Evolutionary conservation across 2,329 filamentous ascomycete genomes (phyloP).

Genomic region (Dactylella cylindrospora): DNA sequence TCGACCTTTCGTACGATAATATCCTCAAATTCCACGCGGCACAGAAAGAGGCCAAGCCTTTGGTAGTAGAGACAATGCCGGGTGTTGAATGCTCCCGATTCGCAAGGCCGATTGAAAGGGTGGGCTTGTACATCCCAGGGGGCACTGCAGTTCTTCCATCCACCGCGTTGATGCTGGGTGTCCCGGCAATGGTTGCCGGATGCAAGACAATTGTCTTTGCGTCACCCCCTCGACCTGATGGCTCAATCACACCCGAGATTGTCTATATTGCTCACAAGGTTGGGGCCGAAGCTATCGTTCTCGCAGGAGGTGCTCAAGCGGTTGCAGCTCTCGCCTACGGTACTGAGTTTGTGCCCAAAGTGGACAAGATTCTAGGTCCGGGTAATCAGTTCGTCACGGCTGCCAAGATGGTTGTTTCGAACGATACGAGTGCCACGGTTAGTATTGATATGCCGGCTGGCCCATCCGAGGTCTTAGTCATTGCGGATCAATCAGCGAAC

Average conservation of each 20-base stretch:
- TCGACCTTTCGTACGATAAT: conserved; percentile 90
- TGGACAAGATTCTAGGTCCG: conserved; percentile 97
- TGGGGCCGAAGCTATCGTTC: conserved; percentile 90
- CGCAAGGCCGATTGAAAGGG: conserved; percentile 84
- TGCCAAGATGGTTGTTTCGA: conserved; percentile 96
- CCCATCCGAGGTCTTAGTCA: conserved; percentile 92
- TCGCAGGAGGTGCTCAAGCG: conserved; percentile 92
- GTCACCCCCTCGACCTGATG: conserved; percentile 84
- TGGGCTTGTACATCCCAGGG: conserved; percentile 94
- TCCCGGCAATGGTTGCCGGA: conserved; percentile 94
- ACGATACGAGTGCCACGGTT: conserved; percentile 92
- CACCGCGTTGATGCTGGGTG: conserved; percentile 95
- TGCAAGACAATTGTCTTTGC: conserved; percentile 94
- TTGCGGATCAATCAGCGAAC: conserved; percentile 84
- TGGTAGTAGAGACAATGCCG: conserved; percentile 95
- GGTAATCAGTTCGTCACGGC: conserved; percentile 99
- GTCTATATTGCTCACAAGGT: conserved; percentile 97
- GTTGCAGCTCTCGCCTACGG: conserved; percentile 97
- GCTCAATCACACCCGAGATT: conserved; percentile 90
- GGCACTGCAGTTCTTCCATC: conserved; percentile 96
- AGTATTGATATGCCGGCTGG: conserved; percentile 98
- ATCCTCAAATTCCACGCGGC: conserved; percentile 92
- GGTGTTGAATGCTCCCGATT: conserved; percentile 94
- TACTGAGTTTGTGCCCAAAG: conserved; percentile 89
- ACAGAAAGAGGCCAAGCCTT: conserved; percentile 77